phyloP scores from a whole-genome alignment of 257 asterid genomes.

The Lavandula angustifolia region DNA sequence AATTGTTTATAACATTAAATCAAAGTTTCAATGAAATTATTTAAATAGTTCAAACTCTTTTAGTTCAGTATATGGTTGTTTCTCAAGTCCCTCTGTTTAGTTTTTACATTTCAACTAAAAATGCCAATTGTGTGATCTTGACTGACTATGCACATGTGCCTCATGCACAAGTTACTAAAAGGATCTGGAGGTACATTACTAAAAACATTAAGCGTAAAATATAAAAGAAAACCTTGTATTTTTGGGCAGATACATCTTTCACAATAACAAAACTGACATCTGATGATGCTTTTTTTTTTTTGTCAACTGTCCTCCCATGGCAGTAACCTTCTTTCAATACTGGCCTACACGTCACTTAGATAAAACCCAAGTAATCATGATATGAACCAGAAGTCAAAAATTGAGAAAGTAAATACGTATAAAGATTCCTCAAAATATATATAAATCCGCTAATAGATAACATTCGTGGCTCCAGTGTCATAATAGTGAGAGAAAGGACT shows the following conservation, averaged over 20 bases:
- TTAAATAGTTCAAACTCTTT: too few relatives aligned
- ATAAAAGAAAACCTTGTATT: slow-evolving; percentile 64
- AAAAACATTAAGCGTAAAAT: slow-evolving; percentile 17
- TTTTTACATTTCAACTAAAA: too few relatives aligned
- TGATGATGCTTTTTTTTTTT: slow-evolving; percentile 68
- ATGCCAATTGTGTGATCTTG: slow-evolving; percentile 9
- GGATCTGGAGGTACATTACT: slow-evolving; percentile 13
- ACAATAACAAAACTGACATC: slow-evolving; percentile 89
- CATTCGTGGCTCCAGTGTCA: slow-evolving; percentile 16
- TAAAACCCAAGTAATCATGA: slow-evolving; percentile 32
- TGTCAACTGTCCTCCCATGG: slow-evolving; percentile 88
- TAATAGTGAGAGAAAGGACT: slow-evolving; percentile 14
- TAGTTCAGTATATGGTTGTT: too few relatives aligned
- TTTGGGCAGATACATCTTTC: slow-evolving; percentile 82
- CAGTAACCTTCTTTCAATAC: slow-evolving; percentile 66
- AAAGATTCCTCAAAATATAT: too few relatives aligned
- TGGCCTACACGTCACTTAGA: slow-evolving; percentile 52
- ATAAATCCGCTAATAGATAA: too few relatives aligned
- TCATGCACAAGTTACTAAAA: slow-evolving; percentile 12
- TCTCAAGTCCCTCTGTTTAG: too few relatives aligned
- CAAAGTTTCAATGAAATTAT: too few relatives aligned
- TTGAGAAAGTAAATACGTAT: background rate
- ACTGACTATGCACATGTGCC: slow-evolving; percentile 11
- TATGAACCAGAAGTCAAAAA: slow-evolving; percentile 3
- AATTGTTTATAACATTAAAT: too few relatives aligned